Evolutionary conservation across 192 early-diverging fungal species (phyloP).

Genomic region (Powellomyces hirtus): DNA sequence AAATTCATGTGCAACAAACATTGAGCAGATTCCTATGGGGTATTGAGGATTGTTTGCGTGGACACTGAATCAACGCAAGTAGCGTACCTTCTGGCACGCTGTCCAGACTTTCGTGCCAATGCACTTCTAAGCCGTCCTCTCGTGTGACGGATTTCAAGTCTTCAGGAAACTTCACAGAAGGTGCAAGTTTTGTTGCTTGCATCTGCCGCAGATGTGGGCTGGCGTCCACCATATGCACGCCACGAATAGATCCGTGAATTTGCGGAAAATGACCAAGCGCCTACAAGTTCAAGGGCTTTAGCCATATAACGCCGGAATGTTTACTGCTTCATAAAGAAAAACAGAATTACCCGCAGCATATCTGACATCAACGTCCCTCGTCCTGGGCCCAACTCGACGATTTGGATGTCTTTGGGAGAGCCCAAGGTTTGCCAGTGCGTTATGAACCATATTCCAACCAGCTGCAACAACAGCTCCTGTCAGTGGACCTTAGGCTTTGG

Average conservation of each 20-base stretch:
- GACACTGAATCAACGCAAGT: too few relatives aligned
- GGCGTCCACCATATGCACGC: constrained; percentile 82
- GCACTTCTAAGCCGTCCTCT: constrained; percentile 14
- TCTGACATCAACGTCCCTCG: constrained; percentile 93
- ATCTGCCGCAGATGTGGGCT: constrained; percentile 66
- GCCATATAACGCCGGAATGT: too few relatives aligned
- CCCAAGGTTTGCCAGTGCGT: constrained; percentile 76
- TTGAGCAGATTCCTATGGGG: constrained; percentile 42
- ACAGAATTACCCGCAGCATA: constrained; percentile 67
- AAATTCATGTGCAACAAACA: constrained; percentile 92
- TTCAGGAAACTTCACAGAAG: constrained; percentile 65
- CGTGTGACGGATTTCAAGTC: constrained; percentile 56
- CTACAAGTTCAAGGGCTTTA: constrained; percentile 22
- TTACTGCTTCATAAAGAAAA: neutral
- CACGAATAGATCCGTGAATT: constrained; percentile 59
- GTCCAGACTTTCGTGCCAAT: constrained; percentile 15
- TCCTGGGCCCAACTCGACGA: constrained; percentile 69
- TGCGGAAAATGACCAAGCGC: constrained; percentile 65
- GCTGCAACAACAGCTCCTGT: constrained; percentile 18
- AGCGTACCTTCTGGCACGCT: constrained; percentile 9
- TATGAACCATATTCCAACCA: constrained; percentile 87
- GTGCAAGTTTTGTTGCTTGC: constrained; percentile 33
- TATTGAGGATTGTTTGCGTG: too few relatives aligned
- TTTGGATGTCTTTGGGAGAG: constrained; percentile 26
- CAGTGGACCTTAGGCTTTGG: neutral